Evolutionary conservation across 257 asterid genomes (phyloP).

Genomic region (Asclepias syriaca): DNA sequence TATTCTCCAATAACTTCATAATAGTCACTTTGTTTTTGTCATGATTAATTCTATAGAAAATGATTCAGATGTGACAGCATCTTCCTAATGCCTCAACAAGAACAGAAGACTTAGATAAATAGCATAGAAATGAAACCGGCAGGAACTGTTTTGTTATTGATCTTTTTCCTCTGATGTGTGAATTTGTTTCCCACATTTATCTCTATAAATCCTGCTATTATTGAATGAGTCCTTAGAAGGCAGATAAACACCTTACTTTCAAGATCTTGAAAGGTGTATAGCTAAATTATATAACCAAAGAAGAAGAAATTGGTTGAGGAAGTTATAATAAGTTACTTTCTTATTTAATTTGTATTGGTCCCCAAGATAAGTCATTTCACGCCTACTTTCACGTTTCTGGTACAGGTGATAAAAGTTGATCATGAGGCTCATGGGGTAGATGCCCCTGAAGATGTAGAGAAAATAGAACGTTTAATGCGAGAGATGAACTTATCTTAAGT

Average conservation of each 20-base stretch:
- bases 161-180: background rate
- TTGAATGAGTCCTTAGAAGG: background rate
- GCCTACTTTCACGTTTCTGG: background rate
- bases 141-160: background rate
- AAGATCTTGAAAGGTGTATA: background rate
- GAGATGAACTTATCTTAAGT: constrained; percentile 48
- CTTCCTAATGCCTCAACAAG: background rate
- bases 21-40: background rate
- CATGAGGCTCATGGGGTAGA: constrained; percentile 74
- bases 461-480: constrained; percentile 52
- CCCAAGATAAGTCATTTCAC: background rate
- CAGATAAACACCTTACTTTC: background rate
- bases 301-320: background rate
- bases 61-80: background rate
- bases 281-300: background rate
- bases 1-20: background rate
- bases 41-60: background rate
- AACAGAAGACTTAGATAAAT: background rate
- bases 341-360: background rate
- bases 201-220: background rate
- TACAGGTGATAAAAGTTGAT: constrained; percentile 70
- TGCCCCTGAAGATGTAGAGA: constrained; percentile 59
- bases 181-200: background rate
- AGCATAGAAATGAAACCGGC: background rate
- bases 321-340: background rate